These are phyloP conservation scores for Marasmius tenuissimus DNA, from an alignment of 1,284 basidiomycete species.

Conservation along the genomic window DNA sequence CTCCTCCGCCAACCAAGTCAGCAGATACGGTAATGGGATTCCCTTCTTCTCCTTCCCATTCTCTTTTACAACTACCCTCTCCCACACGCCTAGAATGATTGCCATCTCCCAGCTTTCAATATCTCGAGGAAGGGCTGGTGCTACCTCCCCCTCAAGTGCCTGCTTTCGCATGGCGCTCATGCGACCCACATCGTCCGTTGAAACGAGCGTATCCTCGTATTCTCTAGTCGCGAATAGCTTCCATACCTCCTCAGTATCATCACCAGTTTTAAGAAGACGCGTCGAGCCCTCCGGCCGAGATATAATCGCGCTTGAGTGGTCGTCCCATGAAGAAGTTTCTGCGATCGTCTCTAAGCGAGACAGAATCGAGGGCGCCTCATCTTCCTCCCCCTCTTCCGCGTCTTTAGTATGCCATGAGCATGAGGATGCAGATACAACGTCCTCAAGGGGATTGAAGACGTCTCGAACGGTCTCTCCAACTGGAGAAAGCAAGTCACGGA, in stretches of 20 bases:
- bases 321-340: too few species aligned
- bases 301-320: too few species aligned
- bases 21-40: conserved; percentile 10
- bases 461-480: conserved; percentile 4
- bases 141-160: conserved; percentile 5
- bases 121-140: conserved; percentile 8
- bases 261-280: too few species aligned
- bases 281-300: too few species aligned
- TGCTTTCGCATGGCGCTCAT: conserved; percentile 9
- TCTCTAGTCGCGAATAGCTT: neutral
- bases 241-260: neutral
- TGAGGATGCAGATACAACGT: too few species aligned
- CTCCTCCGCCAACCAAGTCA: conserved; percentile 12
- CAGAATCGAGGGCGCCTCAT: too few species aligned
- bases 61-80: neutral
- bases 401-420: too few species aligned
- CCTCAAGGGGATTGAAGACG: too few species aligned
- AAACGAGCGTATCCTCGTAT: conserved; percentile 4
- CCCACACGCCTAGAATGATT: conserved; percentile 16
- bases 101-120: conserved; percentile 17
- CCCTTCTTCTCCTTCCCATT: conserved; percentile 7
- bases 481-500: conserved; percentile 9
- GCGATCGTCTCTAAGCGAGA: too few species aligned
- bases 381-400: neutral
- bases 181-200: conserved; percentile 10